A percentile compares a stretch with the other conserved stretches of the same genome.
Conservation (phyloP, 2,329 filamentous ascomycete species). For the Aspergillus ochraceoroseus region DNA sequence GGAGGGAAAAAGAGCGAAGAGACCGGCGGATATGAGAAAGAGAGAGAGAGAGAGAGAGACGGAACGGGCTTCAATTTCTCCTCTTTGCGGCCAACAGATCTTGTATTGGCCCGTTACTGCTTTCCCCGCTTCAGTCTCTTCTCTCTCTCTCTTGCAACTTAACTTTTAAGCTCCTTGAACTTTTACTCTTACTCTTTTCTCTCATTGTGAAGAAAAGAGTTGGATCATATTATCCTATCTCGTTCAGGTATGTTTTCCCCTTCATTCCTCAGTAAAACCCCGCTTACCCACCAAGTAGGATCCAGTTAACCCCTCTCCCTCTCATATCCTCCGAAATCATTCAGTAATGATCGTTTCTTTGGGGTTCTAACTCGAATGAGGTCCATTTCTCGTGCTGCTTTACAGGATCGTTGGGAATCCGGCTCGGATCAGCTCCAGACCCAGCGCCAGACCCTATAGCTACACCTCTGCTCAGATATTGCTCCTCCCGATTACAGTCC, state of each 20-base stretch:
- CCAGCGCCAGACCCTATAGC: too few relatives aligned
- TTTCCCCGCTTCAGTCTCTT: slow-evolving; percentile 12
- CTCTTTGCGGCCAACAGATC: slow-evolving; percentile 10
- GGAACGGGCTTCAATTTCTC: slow-evolving; percentile 17
- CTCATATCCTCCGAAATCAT: neutral
- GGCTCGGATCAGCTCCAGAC: too few relatives aligned
- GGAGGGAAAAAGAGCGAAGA: slow-evolving; percentile 31
- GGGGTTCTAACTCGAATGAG: too few relatives aligned
- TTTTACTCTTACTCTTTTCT: slow-evolving; percentile 2
- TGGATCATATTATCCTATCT: too few relatives aligned
- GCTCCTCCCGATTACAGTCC: too few relatives aligned
- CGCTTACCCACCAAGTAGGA: slow-evolving; percentile 14
- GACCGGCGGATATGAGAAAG: slow-evolving; percentile 32
- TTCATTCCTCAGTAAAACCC: slow-evolving; percentile 10
- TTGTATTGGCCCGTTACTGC: slow-evolving; percentile 11
- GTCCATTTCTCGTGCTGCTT: too few relatives aligned
- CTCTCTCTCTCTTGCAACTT: neutral
- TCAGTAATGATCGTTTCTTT: too few relatives aligned
- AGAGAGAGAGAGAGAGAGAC: slow-evolving; percentile 26
- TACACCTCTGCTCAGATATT: too few relatives aligned
- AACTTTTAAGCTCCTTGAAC: neutral
- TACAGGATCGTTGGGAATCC: too few relatives aligned
- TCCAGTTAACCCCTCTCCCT: neutral
- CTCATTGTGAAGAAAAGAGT: neutral
- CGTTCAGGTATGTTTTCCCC: too few relatives aligned